Percentiles rank a stretch among this genome's conserved stretches.
Evolutionary conservation across 352 stramenopile genomes (phyloP).

Genomic region (Thraustochytrium sp.): DNA sequence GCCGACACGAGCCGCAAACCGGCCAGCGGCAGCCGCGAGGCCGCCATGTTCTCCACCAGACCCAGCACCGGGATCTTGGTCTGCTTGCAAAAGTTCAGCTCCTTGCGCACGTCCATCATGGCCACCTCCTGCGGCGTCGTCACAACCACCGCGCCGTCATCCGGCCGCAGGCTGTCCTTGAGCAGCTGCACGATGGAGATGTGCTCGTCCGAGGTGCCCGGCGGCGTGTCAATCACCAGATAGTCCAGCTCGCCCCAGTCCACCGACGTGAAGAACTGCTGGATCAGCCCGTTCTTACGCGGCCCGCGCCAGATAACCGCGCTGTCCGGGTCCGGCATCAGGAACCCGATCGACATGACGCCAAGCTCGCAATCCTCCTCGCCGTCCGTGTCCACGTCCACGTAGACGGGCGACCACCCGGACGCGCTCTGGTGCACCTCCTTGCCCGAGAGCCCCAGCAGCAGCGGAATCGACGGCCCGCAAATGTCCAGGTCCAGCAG

Average conservation of each 20-base stretch:
- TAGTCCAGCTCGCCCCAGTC: constrained; percentile 99
- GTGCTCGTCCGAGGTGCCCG: constrained; percentile 98
- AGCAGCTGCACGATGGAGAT: constrained; percentile 99
- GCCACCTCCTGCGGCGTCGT: constrained; percentile 98
- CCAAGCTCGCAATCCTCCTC: constrained; percentile 76
- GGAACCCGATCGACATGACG: constrained; percentile 99
- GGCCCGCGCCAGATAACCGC: constrained; percentile 99
- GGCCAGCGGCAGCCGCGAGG: constrained; percentile 65
- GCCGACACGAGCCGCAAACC: constrained; percentile 26
- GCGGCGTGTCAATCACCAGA: constrained; percentile 98
- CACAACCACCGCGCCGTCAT: constrained; percentile 94
- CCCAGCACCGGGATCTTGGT: constrained; percentile 73
- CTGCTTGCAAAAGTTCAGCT: constrained; percentile 99
- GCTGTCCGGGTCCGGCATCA: constrained; percentile 92
- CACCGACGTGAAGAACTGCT: constrained; percentile 99
- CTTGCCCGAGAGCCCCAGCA: constrained; percentile 83
- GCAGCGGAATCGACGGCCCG: constrained; percentile 92
- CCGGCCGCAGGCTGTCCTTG: constrained; percentile 73
- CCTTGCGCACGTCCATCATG: constrained; percentile 98
- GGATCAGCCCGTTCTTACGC: constrained; percentile 99
- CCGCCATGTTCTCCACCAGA: constrained; percentile 99
- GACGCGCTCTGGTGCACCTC: constrained; percentile 94
- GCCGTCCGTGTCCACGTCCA: constrained; percentile 60
- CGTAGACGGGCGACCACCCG: constrained; percentile 99
- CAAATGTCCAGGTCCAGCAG: constrained; percentile 99